A percentile compares a stretch with the other conserved stretches of the same genome.
phyloP scores from a whole-genome alignment of 495 filamentous ascomycete genomes.

The Penicillium silybi region DNA sequence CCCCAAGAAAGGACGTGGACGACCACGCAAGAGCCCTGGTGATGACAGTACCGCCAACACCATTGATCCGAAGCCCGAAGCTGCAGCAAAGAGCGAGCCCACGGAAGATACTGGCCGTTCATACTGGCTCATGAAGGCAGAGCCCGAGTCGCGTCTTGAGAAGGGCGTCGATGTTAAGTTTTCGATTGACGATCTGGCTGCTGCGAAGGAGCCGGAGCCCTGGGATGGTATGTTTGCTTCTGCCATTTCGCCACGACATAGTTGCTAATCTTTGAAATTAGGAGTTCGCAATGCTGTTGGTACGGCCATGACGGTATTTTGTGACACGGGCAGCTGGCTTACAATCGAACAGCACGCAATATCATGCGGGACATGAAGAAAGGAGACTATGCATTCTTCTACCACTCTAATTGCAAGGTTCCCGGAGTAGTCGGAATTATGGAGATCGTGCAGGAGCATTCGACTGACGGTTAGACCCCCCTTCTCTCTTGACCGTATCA shows the following conservation, averaged over 20 bases:
- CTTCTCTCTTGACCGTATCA: not conserved
- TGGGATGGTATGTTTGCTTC: slow-evolving; percentile 68
- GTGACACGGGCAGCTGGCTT: slow-evolving; percentile 10
- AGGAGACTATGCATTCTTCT: slow-evolving; percentile 93
- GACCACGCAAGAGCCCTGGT: not conserved
- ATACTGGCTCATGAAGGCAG: slow-evolving; percentile 96
- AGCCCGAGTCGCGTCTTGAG: slow-evolving; percentile 81
- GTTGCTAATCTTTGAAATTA: slow-evolving; percentile 25
- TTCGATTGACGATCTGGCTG: slow-evolving; percentile 85
- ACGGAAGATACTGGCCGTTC: slow-evolving; percentile 25
- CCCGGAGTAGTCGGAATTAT: slow-evolving; percentile 91
- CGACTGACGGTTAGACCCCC: slow-evolving; percentile 61
- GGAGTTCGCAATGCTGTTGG: slow-evolving; percentile 57
- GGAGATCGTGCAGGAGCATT: slow-evolving; percentile 83
- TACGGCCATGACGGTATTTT: slow-evolving; percentile 22
- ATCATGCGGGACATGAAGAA: slow-evolving; percentile 86
- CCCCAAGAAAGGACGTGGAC: not conserved
- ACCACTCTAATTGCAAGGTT: slow-evolving; percentile 91
- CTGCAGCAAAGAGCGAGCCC: slow-evolving; percentile 4
- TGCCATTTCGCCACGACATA: not conserved
- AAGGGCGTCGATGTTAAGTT: slow-evolving; percentile 86
- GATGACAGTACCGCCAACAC: not conserved
- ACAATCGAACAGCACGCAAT: slow-evolving; percentile 59
- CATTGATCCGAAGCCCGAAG: slow-evolving; percentile 11
- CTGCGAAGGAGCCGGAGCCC: slow-evolving; percentile 66